Percentiles rank a stretch among this genome's conserved stretches.
Evolutionary conservation across 2,329 filamentous ascomycete genomes (phyloP).

Genomic region (Cladosporium sp.): DNA sequence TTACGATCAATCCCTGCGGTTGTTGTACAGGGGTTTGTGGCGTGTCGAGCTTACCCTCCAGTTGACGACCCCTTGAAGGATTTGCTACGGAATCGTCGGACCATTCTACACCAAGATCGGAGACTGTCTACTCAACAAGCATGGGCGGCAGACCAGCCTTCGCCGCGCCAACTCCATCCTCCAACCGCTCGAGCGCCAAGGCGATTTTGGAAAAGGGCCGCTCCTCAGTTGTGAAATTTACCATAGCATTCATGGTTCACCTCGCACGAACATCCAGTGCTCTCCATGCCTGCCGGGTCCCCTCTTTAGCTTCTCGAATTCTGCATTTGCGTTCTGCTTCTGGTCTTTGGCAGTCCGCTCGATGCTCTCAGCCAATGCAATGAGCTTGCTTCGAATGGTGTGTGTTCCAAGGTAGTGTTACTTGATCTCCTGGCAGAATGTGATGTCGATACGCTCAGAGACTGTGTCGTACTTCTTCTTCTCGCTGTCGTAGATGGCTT

Average conservation of each 20-base stretch:
- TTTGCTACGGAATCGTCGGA: too few relatives aligned
- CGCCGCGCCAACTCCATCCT: too few relatives aligned
- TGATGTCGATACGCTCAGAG: background rate
- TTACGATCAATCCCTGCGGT: too few relatives aligned
- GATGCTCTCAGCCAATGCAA: background rate
- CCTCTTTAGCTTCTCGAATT: conserved; percentile 1
- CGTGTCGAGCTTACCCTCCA: too few relatives aligned
- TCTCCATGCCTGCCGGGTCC: background rate
- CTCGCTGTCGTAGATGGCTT: background rate
- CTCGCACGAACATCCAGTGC: background rate
- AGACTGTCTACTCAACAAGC: too few relatives aligned
- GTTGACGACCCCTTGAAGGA: too few relatives aligned
- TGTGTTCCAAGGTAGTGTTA: background rate
- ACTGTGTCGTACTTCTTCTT: background rate
- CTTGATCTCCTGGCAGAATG: background rate
- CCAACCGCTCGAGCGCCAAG: too few relatives aligned
- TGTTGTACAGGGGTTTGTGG: too few relatives aligned
- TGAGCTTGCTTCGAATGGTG: conserved; percentile 1
- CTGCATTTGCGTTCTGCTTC: background rate
- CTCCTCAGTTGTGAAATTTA: background rate
- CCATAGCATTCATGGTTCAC: background rate
- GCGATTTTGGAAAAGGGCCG: too few relatives aligned
- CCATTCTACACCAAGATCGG: too few relatives aligned
- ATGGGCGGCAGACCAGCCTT: too few relatives aligned
- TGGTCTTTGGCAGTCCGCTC: background rate